Conservation (phyloP, 2,329 filamentous ascomycete species). For the Waltergamsia citrina region DNA sequence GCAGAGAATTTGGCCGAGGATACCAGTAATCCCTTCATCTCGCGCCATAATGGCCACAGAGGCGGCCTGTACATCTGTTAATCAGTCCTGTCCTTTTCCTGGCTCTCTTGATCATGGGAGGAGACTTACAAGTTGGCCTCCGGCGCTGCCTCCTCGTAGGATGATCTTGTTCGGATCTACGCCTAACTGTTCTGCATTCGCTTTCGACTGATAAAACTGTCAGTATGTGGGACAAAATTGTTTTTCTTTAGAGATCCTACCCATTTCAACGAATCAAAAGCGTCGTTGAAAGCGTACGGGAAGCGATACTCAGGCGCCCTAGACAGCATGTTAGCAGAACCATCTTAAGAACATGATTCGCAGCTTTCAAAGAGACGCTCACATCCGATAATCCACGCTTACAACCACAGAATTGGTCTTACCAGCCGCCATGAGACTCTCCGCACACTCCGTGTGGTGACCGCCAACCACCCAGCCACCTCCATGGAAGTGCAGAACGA, state of each 20-base stretch:
- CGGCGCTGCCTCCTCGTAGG: constrained; percentile 23
- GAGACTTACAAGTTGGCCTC: constrained; percentile 19
- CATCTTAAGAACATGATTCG: too few relatives aligned
- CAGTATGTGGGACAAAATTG: background rate
- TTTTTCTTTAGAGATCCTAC: constrained; percentile 9
- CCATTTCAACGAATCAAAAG: constrained; percentile 25
- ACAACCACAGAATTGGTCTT: constrained; percentile 22
- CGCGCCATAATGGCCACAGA: constrained; percentile 18
- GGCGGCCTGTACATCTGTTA: constrained; percentile 10
- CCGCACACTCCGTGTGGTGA: constrained; percentile 21
- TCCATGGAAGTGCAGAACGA: constrained; percentile 25
- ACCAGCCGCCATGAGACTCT: constrained; percentile 22
- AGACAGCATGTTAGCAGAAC: background rate
- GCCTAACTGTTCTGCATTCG: constrained; percentile 17
- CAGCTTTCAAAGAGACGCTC: constrained; percentile 5
- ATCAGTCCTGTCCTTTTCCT: background rate
- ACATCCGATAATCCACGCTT: constrained; percentile 27
- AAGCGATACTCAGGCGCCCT: constrained; percentile 27
- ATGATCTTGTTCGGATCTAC: constrained; percentile 22
- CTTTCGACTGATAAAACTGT: constrained; percentile 14
- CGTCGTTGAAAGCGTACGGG: constrained; percentile 22
- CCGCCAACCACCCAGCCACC: constrained; percentile 23
- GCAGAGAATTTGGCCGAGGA: constrained; percentile 21
- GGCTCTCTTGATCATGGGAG: background rate
- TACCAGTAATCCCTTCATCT: constrained; percentile 18